Percentiles rank a stretch among this genome's conserved stretches.
phyloP scores from a whole-genome alignment of 192 early-diverging fungal species.

The Backusella parvicylindrica region DNA sequence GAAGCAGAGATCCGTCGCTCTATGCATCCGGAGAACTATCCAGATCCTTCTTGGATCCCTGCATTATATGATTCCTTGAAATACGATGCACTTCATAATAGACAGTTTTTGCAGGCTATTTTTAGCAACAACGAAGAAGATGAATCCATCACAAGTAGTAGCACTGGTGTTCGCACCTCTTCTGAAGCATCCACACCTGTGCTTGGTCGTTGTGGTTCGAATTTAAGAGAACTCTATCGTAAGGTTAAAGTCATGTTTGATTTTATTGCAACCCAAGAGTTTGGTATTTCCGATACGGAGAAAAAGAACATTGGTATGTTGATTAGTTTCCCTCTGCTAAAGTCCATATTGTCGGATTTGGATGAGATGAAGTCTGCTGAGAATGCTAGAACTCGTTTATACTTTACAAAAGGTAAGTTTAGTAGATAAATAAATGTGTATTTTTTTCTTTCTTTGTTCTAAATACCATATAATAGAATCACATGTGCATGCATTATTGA shows the following conservation, averaged over 20 bases:
- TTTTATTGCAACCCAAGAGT: slow-evolving; percentile 90
- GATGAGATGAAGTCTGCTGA: slow-evolving; percentile 49
- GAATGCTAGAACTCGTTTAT: slow-evolving; percentile 72
- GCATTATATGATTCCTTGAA: slow-evolving; percentile 95
- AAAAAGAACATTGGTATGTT: slow-evolving; percentile 83
- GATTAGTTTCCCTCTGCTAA: slow-evolving; percentile 71
- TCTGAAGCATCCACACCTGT: not conserved
- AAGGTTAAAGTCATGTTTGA: slow-evolving; percentile 86
- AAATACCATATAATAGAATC: slow-evolving; percentile 60
- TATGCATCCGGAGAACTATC: slow-evolving; percentile 6
- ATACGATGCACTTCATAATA: slow-evolving; percentile 94
- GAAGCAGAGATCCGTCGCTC: slow-evolving; percentile 4
- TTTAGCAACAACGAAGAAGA: slow-evolving; percentile 35
- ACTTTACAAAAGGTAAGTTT: slow-evolving; percentile 88
- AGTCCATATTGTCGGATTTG: slow-evolving; percentile 76
- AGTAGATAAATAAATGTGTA: too few species aligned
- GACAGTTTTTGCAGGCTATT: slow-evolving; percentile 75
- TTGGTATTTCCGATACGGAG: slow-evolving; percentile 84
- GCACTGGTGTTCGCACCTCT: not conserved
- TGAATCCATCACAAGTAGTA: not conserved
- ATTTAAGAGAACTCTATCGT: slow-evolving; percentile 67
- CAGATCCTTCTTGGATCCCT: slow-evolving; percentile 75
- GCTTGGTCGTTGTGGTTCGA: not conserved
- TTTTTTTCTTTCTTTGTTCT: too few species aligned
- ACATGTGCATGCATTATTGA: slow-evolving; percentile 91